Evolutionary conservation across 441 rosid species (phyloP).

Genomic region (Corymbia calophylla): DNA sequence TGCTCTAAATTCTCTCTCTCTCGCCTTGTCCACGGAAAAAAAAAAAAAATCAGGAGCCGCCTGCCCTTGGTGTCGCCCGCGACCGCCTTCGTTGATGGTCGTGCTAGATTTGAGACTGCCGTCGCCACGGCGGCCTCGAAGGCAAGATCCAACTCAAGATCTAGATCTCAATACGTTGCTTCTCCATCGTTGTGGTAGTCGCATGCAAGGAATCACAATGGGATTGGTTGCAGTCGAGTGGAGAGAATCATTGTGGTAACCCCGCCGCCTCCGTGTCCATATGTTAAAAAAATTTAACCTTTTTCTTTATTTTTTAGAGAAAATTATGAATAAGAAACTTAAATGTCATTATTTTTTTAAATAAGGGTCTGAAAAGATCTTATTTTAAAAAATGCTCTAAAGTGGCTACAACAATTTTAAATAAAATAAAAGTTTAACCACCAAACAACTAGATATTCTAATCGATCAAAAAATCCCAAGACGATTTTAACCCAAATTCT

Average conservation of each 20-base stretch:
- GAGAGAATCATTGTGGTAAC: background rate
- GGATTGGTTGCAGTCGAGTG: fast-evolving
- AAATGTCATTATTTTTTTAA: fast-evolving
- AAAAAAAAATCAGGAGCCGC: background rate
- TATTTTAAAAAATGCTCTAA: too few species aligned
- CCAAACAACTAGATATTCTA: too few species aligned
- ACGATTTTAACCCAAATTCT: too few species aligned
- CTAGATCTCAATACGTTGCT: background rate
- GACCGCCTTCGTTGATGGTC: background rate
- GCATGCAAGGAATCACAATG: fast-evolving
- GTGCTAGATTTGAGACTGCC: background rate
- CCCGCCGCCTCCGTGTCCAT: background rate
- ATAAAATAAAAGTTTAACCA: too few species aligned
- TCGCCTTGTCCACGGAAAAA: background rate
- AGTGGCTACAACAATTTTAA: too few species aligned
- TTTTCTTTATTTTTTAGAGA: fast-evolving
- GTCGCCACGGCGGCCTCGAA: fast-evolving
- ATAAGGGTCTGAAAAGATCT: too few species aligned
- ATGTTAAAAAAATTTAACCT: too few species aligned
- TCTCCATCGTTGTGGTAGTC: background rate
- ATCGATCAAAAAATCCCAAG: background rate
- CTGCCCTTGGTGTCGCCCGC: background rate
- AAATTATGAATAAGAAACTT: too few species aligned
- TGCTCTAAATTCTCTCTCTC: background rate
- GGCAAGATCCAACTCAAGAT: background rate